These are phyloP conservation scores for Penicillium riverlandense DNA, from an alignment of 495 filamentous ascomycete genomes.

Conservation along the genomic window DNA sequence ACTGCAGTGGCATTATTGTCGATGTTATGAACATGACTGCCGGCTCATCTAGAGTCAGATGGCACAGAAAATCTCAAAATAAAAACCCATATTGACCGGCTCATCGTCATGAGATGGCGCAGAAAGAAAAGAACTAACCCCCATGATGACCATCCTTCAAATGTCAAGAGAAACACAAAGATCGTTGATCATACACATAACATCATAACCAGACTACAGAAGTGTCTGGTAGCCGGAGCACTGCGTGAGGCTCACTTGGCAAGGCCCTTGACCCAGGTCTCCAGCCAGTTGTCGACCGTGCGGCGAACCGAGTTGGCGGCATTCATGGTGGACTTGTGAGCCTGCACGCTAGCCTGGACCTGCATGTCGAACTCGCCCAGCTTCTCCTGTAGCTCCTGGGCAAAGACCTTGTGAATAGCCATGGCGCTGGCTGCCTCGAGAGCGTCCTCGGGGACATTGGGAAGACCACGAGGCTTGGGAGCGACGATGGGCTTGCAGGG, in stretches of 20 bases:
- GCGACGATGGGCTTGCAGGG: neutral
- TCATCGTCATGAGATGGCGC: no score
- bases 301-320: conserved; percentile 5
- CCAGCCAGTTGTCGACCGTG: conserved; percentile 11
- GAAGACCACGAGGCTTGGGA: neutral
- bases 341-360: conserved; percentile 1
- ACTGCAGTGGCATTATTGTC: no score
- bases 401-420: conserved; percentile 6
- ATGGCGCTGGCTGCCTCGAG: conserved; percentile 3
- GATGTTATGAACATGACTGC: no score
- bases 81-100: no score
- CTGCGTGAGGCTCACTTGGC: neutral
- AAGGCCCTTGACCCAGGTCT: conserved; percentile 2
- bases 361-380: conserved; percentile 10
- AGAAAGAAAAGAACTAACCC: no score
- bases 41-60: no score
- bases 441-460: conserved; percentile 1
- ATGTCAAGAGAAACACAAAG: no score
- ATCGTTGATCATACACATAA: no score
- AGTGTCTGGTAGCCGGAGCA: no score
- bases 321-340: conserved; percentile 5
- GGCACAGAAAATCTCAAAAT: no score
- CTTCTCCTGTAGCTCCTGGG: conserved; percentile 5
- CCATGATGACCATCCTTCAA: no score
- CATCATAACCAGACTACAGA: no score